phyloP scores from a whole-genome alignment of 2,329 filamentous ascomycete genomes.

The Pseudogymnoascus sp. region DNA sequence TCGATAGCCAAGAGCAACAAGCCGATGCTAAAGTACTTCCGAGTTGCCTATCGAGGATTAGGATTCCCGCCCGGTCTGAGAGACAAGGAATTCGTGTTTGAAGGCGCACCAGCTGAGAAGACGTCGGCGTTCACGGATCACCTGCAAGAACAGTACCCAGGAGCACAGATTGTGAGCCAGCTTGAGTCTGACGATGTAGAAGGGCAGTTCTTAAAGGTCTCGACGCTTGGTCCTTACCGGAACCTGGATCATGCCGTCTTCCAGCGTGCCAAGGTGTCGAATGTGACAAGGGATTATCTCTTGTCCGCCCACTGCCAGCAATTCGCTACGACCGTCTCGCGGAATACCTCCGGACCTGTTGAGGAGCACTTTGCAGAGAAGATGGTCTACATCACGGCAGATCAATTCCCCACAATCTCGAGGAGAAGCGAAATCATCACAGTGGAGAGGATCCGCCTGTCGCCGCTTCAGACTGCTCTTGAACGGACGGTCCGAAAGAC shows the following conservation, averaged over 20 bases:
- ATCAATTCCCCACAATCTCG: conserved; percentile 85
- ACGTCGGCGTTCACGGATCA: conserved; percentile 79
- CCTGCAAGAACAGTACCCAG: conserved; percentile 83
- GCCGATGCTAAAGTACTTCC: conserved; percentile 78
- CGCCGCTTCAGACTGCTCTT: conserved; percentile 76
- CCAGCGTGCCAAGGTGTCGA: conserved; percentile 76
- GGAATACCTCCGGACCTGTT: conserved; percentile 61
- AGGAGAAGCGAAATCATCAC: conserved; percentile 77
- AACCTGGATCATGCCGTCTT: conserved; percentile 78
- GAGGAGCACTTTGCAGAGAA: conserved; percentile 77
- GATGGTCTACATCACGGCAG: conserved; percentile 72
- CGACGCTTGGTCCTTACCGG: conserved; percentile 71
- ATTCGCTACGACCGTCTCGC: conserved; percentile 70
- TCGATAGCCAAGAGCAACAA: conserved; percentile 75
- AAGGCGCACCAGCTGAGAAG: conserved; percentile 70
- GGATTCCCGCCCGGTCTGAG: conserved; percentile 75
- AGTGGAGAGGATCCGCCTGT: conserved; percentile 54
- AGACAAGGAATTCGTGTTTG: conserved; percentile 89
- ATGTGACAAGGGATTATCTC: conserved; percentile 78
- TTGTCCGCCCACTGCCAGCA: conserved; percentile 68
- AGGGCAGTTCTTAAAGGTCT: conserved; percentile 83
- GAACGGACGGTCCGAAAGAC: conserved; percentile 90
- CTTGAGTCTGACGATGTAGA: conserved; percentile 72
- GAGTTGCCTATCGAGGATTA: conserved; percentile 80
- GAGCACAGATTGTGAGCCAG: conserved; percentile 70